Evolutionary conservation across 306 rosid genomes (phyloP).

Genomic region (Geum urbanum): DNA sequence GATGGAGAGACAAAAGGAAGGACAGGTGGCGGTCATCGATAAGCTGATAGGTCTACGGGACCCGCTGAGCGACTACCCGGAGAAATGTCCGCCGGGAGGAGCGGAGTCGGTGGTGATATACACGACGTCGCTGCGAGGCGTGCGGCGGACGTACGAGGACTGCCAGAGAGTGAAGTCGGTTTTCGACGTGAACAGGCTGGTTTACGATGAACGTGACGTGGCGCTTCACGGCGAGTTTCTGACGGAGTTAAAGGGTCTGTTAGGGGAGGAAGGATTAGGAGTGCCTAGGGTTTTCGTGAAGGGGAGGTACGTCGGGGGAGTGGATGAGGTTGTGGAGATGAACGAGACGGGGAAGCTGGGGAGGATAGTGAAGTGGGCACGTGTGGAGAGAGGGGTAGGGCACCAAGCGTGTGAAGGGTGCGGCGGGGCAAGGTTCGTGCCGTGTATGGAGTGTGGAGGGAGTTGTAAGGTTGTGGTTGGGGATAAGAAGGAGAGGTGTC

Average conservation of each 20-base stretch:
- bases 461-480: conserved; percentile 55
- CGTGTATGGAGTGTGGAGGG: conserved; percentile 79
- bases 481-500: conserved; percentile 44
- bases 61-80: conserved; percentile 58
- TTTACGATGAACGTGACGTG: conserved; percentile 86
- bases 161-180: conserved; percentile 55
- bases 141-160: conserved; percentile 70
- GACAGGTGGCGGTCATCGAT: conserved; percentile 32
- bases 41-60: conserved; percentile 26
- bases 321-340: conserved; percentile 47
- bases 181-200: conserved; percentile 55
- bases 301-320: conserved; percentile 82
- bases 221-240: conserved; percentile 64
- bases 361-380: conserved; percentile 43
- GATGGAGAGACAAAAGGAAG: conserved; percentile 61
- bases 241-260: conserved; percentile 52
- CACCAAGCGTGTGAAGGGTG: conserved; percentile 62
- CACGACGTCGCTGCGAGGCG: conserved; percentile 85
- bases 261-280: conserved; percentile 29
- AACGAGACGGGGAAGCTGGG: conserved; percentile 63
- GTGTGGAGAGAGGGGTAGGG: conserved; percentile 67
- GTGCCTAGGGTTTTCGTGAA: conserved; percentile 76
- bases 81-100: conserved; percentile 74
- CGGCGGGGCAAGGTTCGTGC: conserved; percentile 81
- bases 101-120: conserved; percentile 62